phyloP scores from a whole-genome alignment of 208 protist species.

The Acanthamoeba royreba region DNA sequence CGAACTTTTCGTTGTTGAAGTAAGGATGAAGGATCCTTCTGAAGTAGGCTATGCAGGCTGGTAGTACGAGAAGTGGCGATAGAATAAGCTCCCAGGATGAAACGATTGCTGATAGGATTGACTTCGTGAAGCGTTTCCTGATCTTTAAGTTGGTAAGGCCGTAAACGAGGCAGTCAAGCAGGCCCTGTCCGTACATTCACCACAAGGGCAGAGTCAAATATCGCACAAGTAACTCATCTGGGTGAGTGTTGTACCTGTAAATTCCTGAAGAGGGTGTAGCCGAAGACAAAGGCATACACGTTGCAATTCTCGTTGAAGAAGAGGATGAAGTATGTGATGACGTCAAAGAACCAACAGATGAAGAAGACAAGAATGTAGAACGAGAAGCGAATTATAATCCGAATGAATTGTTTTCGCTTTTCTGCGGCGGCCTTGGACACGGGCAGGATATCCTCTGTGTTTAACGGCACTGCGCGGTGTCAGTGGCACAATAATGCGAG shows the following conservation, averaged over 20 bases:
- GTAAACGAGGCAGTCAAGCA: conserved; percentile 15
- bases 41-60: not conserved
- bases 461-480: too few species aligned
- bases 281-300: not conserved
- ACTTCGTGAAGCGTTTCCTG: not conserved
- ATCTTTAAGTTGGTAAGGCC: conserved; percentile 1
- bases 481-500: too few species aligned
- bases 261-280: not conserved
- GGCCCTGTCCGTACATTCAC: not conserved
- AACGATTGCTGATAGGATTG: not conserved
- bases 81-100: not conserved
- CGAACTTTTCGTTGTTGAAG: not conserved
- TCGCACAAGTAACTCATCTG: not conserved
- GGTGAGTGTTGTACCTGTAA: not conserved
- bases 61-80: not conserved
- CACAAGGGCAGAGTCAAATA: not conserved
- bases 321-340: conserved; percentile 23
- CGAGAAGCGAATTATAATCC: not conserved
- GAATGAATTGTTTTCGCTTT: not conserved
- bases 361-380: conserved; percentile 35
- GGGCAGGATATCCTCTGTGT: too few species aligned
- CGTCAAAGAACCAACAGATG: conserved; percentile 15
- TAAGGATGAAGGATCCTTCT: not conserved
- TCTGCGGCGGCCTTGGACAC: not conserved
- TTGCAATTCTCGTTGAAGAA: not conserved